A percentile compares a stretch with the other conserved stretches of the same genome.
Evolutionary conservation across 371 early-diverging fungal species (phyloP).

Genomic region (Mortierella polycephala): DNA sequence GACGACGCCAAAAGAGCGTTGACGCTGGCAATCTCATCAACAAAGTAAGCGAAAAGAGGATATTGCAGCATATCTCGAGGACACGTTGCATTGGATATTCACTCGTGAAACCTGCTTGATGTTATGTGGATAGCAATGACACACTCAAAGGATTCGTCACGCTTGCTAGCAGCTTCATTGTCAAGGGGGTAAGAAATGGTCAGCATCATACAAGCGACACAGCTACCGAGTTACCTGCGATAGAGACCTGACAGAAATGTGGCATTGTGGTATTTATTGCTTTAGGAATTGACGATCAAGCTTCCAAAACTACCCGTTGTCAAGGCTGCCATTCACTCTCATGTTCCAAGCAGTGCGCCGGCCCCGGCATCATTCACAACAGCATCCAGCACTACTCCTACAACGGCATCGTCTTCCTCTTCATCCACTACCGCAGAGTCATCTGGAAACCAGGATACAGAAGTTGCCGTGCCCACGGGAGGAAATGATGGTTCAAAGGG

Average conservation of each 20-base stretch:
- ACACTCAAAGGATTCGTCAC: slow-evolving; percentile 50
- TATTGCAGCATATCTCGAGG: not conserved
- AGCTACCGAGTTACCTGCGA: not conserved
- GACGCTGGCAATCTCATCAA: slow-evolving; percentile 43
- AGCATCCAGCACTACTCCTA: not conserved
- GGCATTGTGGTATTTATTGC: too few species aligned
- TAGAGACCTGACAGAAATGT: too few species aligned
- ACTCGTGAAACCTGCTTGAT: not conserved
- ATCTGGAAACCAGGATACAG: not conserved
- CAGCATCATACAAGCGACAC: not conserved
- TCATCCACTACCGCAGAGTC: slow-evolving; percentile 3
- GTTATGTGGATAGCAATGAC: slow-evolving; percentile 24
- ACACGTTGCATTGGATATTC: not conserved
- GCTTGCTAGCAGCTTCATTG: slow-evolving; percentile 42
- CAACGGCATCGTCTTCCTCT: slow-evolving; percentile 6
- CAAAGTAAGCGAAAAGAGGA: slow-evolving; percentile 22
- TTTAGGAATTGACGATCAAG: slow-evolving; percentile 45
- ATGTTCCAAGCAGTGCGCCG: slow-evolving; percentile 18
- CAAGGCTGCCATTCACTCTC: slow-evolving; percentile 43
- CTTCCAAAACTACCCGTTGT: slow-evolving; percentile 42
- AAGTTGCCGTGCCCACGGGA: not conserved
- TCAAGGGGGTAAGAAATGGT: slow-evolving; percentile 38
- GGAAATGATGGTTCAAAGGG: not conserved
- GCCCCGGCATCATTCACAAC: not conserved
- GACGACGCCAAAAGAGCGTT: slow-evolving; percentile 48